Evolutionary conservation across 768 basidiomycete genomes (phyloP), one percentile per base, ranked within the genome.

Genomic region (Mycena albidolilacea): DNA sequence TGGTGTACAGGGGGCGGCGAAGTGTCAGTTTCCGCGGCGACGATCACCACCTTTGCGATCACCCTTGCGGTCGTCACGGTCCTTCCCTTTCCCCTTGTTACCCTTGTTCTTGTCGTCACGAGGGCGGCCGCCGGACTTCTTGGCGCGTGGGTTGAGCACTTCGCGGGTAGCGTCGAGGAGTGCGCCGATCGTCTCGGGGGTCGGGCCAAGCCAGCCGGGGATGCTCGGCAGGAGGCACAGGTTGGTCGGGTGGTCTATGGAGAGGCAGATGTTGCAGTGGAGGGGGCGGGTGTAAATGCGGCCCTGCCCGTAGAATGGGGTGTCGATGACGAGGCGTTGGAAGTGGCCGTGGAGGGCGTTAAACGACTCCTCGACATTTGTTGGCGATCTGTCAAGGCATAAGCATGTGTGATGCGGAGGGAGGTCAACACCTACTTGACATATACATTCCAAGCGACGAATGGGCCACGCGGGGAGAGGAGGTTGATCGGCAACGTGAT

Each of bases 201-300:
- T 72, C 6, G 61, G 65, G 12, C 71, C 71, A 5, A 62, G 59
- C 41, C 43, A 67, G 7, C 54, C 65, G 7, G 71, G 71, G 17
- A 9, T 5, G 10, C 55, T 7, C 1, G 71, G 65, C 17, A 62
- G 30, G 12, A 52, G 43, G 65, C 66, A 72, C 3, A 64, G 50
- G 17, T 30, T 38, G 62, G 66, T 62, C 17, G 66, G 66, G 66
- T 72, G 71, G 66, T 67, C 65, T 19, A 17, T 19, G 7, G 30
- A 14, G 30, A 2, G 23, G 59, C 71, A 72, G 50, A 67, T 46
- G 52, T 17, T 14, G 66, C 71, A 72, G 54, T 14, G 15, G 30
- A 72, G 15, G 38, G 23, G 8, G 17, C 41, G 52, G 21, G 1
- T 1, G 11, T 21, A 63, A 10, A 54, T 23, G 10, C 60, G 48